Conservation (phyloP, 2,329 filamentous ascomycete species). For the Botrytis pseudocinerea region DNA sequence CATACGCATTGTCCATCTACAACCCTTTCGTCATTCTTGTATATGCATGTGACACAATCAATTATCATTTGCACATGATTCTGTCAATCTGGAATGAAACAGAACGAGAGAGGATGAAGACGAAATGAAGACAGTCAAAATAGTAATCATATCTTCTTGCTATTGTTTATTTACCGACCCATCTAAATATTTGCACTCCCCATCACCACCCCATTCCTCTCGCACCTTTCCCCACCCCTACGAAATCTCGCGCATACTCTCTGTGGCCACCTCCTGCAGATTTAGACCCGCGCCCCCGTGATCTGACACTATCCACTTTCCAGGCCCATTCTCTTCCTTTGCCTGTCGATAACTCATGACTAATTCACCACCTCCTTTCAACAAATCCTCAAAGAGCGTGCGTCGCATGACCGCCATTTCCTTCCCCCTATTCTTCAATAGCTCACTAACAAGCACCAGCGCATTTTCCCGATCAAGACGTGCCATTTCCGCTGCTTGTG, state of each 20-base stretch:
- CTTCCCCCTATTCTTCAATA: conserved; percentile 49
- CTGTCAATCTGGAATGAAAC: neutral
- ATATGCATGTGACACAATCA: neutral
- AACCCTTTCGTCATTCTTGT: neutral
- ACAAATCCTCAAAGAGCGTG: conserved; percentile 49
- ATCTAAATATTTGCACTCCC: neutral
- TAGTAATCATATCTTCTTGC: neutral
- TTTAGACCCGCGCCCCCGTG: neutral
- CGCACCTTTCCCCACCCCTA: neutral
- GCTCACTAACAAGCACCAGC: conserved; percentile 57
- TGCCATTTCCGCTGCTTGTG: conserved; percentile 46
- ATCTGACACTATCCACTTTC: neutral
- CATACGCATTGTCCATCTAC: neutral
- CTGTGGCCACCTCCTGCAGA: neutral
- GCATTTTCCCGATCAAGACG: conserved; percentile 62
- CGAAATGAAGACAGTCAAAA: neutral
- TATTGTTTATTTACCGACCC: neutral
- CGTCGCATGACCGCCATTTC: conserved; percentile 46
- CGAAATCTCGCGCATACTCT: conserved; percentile 6
- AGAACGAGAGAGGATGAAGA: neutral
- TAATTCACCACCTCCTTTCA: conserved; percentile 50
- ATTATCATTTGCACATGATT: neutral
- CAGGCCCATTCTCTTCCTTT: neutral
- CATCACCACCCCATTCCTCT: too few species aligned
- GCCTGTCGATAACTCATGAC: conserved; percentile 34